Conservation (phyloP, 352 stramenopile genomes). For the Phytophthora lateralis region DNA sequence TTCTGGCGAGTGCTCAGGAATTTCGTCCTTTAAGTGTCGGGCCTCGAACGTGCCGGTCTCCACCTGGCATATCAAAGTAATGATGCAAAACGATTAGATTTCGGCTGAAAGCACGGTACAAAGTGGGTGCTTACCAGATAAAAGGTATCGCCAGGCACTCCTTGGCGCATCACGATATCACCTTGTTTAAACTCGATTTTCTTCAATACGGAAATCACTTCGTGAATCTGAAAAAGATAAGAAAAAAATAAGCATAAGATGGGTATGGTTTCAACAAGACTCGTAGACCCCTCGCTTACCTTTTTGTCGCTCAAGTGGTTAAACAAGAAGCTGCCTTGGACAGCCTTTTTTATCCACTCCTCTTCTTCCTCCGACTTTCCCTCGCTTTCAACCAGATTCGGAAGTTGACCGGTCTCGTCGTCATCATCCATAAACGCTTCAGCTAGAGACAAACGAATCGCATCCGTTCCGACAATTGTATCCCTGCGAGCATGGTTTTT, state of each 20-base stretch:
- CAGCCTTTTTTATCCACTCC: slow-evolving; percentile 86
- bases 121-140: slow-evolving; percentile 77
- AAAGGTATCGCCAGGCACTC: slow-evolving; percentile 92
- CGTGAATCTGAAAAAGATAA: slow-evolving; percentile 46
- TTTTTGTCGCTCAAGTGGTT: slow-evolving; percentile 90
- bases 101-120: neutral
- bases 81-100: neutral
- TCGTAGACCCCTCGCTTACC: slow-evolving; percentile 30
- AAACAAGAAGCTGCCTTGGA: slow-evolving; percentile 94
- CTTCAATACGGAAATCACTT: slow-evolving; percentile 91
- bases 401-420: slow-evolving; percentile 21
- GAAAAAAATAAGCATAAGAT: neutral
- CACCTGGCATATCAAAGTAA: slow-evolving; percentile 37
- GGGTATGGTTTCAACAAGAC: too few species aligned
- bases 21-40: slow-evolving; percentile 52
- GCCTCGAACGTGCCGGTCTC: slow-evolving; percentile 84
- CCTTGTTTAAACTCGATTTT: slow-evolving; percentile 80
- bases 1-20: slow-evolving; percentile 15
- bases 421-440: slow-evolving; percentile 55
- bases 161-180: slow-evolving; percentile 92
- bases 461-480: slow-evolving; percentile 87
- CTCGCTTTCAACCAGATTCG: slow-evolving; percentile 34
- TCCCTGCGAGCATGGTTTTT: slow-evolving; percentile 72
- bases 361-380: slow-evolving; percentile 83
- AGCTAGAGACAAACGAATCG: slow-evolving; percentile 78